Evolutionary conservation across 2,329 filamentous ascomycete species (phyloP).

Genomic region (Talaromyces sp.): DNA sequence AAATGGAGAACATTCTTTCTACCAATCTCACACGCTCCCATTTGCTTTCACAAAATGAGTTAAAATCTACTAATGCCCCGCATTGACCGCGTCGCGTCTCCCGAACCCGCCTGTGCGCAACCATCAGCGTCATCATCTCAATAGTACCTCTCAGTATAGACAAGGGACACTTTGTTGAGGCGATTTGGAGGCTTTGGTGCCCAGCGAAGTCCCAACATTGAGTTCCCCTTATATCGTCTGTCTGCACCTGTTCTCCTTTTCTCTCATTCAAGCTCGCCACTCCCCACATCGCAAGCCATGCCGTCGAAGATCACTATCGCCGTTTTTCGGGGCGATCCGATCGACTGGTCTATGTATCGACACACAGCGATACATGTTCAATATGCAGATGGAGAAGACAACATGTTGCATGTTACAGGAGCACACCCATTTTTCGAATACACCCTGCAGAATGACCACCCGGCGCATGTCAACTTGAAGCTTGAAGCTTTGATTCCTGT

Average conservation of each 20-base stretch:
- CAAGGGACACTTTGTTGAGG: too few relatives aligned
- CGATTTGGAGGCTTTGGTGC: background rate
- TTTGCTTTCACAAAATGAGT: too few relatives aligned
- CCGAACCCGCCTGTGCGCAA: too few relatives aligned
- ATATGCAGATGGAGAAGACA: slow-evolving; percentile 18
- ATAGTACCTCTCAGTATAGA: too few relatives aligned
- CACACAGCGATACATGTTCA: slow-evolving; percentile 33
- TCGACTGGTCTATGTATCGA: slow-evolving; percentile 35
- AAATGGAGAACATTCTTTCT: too few relatives aligned
- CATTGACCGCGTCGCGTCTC: too few relatives aligned
- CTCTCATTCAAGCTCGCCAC: background rate
- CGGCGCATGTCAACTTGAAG: slow-evolving; percentile 1
- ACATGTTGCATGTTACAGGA: slow-evolving; percentile 29
- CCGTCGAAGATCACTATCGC: slow-evolving; percentile 26
- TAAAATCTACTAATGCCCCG: too few relatives aligned
- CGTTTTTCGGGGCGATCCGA: slow-evolving; percentile 31
- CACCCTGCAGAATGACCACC: slow-evolving; percentile 11
- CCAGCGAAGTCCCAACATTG: too few relatives aligned
- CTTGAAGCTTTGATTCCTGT: slow-evolving; percentile 22
- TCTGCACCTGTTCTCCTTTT: background rate
- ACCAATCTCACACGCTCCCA: too few relatives aligned
- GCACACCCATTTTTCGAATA: slow-evolving; percentile 32
- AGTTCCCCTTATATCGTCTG: too few relatives aligned
- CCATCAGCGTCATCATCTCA: too few relatives aligned
- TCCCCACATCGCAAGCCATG: slow-evolving; percentile 14